Evolutionary conservation across 2,329 filamentous ascomycete genomes (phyloP), one percentile per base, ranked within the genome.

Genomic region (Biscogniauxia mediterranea): DNA sequence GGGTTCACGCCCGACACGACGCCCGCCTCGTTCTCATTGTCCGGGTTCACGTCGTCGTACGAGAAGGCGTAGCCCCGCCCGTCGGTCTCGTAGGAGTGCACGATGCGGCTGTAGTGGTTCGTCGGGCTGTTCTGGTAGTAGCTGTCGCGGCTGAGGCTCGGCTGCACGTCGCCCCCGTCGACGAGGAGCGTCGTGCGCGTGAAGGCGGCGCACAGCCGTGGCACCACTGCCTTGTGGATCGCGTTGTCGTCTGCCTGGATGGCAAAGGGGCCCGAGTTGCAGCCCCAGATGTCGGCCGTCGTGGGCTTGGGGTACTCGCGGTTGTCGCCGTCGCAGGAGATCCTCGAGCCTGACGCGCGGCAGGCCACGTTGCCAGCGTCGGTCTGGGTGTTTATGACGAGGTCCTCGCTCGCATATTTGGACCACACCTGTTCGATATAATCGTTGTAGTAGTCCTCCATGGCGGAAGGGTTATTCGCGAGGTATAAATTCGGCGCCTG

Each of bases 11-110:
- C 80, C 57, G 81, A 77, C 46, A 85, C 76, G 28, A 80, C 80
- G 2, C 83, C 83, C 3, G 79, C 80, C 57, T 83, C 82, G 69
- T 89, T 84, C 64, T 80, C 76, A 26, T 81, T 84, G 61, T 80
- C 77, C 0, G 85, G 82, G 58, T 85, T 83, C 19, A 90, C 87
- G 70, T 90, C 88, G 68, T 90, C 88, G 66, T 89, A 90, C 0
- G 88, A 80, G 69, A 89, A 90, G 0, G 85, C 83, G 69, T 90
- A 90, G 0, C 88, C 88, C 52, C 79, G 76, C 1, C 81, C 81
- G 70, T 89, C 85, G 4, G 81, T 69, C 74, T 88, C 85, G 55
- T 84, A 79, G 46, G 80, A 73, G 72, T 90, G 88, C 2, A 90
- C 80, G 49, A 89, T 77, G 8, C 84, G 78, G 28, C 83, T 77